A percentile compares a stretch with the other conserved stretches of the same genome.
phyloP scores from a whole-genome alignment of 2,329 filamentous ascomycete genomes.

The Penicillium sp. region DNA sequence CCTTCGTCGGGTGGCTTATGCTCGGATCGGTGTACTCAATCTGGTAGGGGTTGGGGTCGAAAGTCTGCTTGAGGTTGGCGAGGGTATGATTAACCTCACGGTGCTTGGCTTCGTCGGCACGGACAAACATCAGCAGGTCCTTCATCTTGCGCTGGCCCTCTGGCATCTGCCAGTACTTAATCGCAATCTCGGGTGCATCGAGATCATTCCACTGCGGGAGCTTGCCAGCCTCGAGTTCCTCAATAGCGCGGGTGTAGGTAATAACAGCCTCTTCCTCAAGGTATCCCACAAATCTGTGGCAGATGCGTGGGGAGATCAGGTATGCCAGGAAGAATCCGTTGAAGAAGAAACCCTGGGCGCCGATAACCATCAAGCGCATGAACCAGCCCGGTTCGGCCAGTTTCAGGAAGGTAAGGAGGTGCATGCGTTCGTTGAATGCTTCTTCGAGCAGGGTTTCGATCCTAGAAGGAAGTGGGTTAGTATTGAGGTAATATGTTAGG shows the following conservation, averaged over 20 bases:
- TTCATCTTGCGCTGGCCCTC: conserved; percentile 78
- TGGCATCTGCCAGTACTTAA: conserved; percentile 93
- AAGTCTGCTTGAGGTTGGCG: conserved; percentile 77
- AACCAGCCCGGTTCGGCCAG: conserved; percentile 82
- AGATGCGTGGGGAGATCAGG: conserved; percentile 79
- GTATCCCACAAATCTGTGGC: conserved; percentile 94
- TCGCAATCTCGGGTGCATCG: conserved; percentile 79
- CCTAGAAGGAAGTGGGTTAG: conserved; percentile 45
- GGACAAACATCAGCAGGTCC: conserved; percentile 83
- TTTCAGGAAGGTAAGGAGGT: conserved; percentile 88
- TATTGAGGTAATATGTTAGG: background rate
- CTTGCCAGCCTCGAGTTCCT: conserved; percentile 80
- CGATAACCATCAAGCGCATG: conserved; percentile 89
- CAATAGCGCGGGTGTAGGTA: conserved; percentile 87
- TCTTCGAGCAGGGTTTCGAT: conserved; percentile 91
- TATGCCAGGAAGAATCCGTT: conserved; percentile 90
- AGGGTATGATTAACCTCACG: conserved; percentile 95
- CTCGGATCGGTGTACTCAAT: conserved; percentile 72
- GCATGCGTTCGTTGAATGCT: conserved; percentile 92
- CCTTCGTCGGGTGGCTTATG: conserved; percentile 68
- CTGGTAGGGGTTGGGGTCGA: conserved; percentile 91
- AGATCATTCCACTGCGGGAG: conserved; percentile 80
- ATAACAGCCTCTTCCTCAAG: conserved; percentile 96
- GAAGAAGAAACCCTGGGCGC: conserved; percentile 94
- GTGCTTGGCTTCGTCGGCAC: conserved; percentile 86